Evolutionary conservation across 106 monocot species (phyloP).

Genomic region (Dendrobium huoshanense): DNA sequence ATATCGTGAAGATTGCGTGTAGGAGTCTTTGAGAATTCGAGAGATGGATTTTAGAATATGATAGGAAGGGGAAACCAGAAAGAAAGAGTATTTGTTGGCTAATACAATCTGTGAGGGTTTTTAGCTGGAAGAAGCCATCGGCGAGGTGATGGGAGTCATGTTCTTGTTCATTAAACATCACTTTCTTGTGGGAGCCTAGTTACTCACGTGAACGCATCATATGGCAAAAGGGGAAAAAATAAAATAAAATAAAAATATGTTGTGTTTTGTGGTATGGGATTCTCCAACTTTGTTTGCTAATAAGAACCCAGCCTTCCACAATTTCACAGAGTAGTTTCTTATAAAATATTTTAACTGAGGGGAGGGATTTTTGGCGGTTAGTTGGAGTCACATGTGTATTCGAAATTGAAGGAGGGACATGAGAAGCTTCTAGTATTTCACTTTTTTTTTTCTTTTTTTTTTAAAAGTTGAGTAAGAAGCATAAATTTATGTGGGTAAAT

Average conservation of each 20-base stretch:
- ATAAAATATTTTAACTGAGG: neutral
- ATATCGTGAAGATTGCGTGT: neutral
- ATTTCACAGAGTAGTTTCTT: neutral
- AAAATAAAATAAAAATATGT: neutral
- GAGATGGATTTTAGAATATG: neutral
- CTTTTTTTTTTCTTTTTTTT: neutral
- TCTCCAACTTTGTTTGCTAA: neutral
- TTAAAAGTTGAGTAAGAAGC: no score
- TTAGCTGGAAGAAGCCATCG: neutral
- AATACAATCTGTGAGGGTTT: no score
- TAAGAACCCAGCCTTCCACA: neutral
- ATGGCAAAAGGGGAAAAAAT: neutral
- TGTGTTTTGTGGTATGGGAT: neutral
- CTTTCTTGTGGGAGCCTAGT: neutral
- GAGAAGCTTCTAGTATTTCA: constrained; percentile 8
- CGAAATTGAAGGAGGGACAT: neutral
- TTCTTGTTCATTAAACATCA: neutral
- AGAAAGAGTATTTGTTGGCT: neutral
- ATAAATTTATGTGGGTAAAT: no score
- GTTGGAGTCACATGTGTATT: constrained; percentile 7
- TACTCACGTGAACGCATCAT: neutral
- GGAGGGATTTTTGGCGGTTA: neutral
- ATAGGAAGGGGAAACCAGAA: neutral
- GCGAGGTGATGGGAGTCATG: constrained; percentile 5
- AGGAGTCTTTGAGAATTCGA: neutral